Conservation (phyloP, 495 filamentous ascomycete species). For the Penicillium samsonianum region DNA sequence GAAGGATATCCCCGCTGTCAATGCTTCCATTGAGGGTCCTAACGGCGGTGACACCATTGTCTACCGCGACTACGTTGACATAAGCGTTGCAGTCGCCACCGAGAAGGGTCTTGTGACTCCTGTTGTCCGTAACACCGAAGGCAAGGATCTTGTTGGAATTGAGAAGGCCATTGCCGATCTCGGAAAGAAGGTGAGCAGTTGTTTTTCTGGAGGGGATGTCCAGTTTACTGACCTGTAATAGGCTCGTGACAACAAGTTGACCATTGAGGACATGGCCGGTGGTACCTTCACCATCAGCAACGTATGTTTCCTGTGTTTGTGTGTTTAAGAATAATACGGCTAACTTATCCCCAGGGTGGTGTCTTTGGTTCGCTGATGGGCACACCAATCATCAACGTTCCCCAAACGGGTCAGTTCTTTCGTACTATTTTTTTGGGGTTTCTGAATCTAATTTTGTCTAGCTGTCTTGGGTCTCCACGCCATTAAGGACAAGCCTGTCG, state of each 20-base stretch:
- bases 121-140: slow-evolving; percentile 90
- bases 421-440: not conserved
- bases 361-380: slow-evolving; percentile 87
- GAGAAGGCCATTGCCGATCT: slow-evolving; percentile 91
- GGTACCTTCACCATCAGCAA: slow-evolving; percentile 99
- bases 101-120: slow-evolving; percentile 97
- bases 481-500: slow-evolving; percentile 93
- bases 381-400: slow-evolving; percentile 98
- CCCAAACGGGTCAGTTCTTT: slow-evolving; percentile 67
- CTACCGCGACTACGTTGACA: slow-evolving; percentile 96
- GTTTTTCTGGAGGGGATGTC: not conserved
- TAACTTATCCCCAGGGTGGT: slow-evolving; percentile 55
- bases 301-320: slow-evolving; percentile 42
- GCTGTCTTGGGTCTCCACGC: slow-evolving; percentile 97
- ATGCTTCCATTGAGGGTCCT: slow-evolving; percentile 95
- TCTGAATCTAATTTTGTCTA: slow-evolving; percentile 29
- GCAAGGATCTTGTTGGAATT: slow-evolving; percentile 82
- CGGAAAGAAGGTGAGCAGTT: slow-evolving; percentile 76
- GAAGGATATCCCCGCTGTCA: slow-evolving; percentile 93
- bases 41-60: slow-evolving; percentile 96
- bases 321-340: not conserved
- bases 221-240: slow-evolving; percentile 28
- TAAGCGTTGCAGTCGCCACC: slow-evolving; percentile 95
- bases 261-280: slow-evolving; percentile 99
- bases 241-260: slow-evolving; percentile 95